Conservation (phyloP, 192 early-diverging fungal species). For the Kickxella alabastrina region DNA sequence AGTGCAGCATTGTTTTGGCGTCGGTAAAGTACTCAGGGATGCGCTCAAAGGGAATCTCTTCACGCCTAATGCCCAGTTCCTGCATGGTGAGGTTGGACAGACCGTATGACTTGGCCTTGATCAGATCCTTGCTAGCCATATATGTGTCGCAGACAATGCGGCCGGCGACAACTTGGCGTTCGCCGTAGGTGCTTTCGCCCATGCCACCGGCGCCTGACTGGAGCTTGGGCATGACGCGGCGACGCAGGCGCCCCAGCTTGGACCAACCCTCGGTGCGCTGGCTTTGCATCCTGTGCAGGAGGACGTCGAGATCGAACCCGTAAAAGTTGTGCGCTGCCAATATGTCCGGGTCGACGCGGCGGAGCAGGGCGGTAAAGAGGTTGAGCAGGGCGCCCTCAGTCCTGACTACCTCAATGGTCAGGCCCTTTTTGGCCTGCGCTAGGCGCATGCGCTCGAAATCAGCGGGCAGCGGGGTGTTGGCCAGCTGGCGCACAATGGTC, state of each 20-base stretch:
- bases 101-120: conserved; percentile 80
- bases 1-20: conserved; percentile 55
- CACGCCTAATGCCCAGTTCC: conserved; percentile 73
- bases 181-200: conserved; percentile 70
- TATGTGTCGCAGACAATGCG: conserved; percentile 94
- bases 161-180: conserved; percentile 75
- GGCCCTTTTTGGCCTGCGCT: conserved; percentile 23
- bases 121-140: conserved; percentile 77
- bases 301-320: conserved; percentile 89
- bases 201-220: conserved; percentile 76
- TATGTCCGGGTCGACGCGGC: conserved; percentile 83
- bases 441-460: conserved; percentile 68
- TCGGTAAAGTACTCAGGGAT: conserved; percentile 64
- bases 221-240: conserved; percentile 82
- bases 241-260: conserved; percentile 76
- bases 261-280: conserved; percentile 79
- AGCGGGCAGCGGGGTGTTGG: conserved; percentile 69
- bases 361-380: conserved; percentile 67
- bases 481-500: conserved; percentile 70
- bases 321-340: conserved; percentile 96
- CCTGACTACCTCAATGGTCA: conserved; percentile 56
- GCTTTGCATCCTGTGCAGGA: conserved; percentile 91
- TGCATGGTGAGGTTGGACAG: conserved; percentile 72
- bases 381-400: conserved; percentile 80
- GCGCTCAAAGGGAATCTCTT: conserved; percentile 80